Evolutionary conservation across 2,329 filamentous ascomycete genomes (phyloP).

Genomic region (Colletotrichum tabaci): DNA sequence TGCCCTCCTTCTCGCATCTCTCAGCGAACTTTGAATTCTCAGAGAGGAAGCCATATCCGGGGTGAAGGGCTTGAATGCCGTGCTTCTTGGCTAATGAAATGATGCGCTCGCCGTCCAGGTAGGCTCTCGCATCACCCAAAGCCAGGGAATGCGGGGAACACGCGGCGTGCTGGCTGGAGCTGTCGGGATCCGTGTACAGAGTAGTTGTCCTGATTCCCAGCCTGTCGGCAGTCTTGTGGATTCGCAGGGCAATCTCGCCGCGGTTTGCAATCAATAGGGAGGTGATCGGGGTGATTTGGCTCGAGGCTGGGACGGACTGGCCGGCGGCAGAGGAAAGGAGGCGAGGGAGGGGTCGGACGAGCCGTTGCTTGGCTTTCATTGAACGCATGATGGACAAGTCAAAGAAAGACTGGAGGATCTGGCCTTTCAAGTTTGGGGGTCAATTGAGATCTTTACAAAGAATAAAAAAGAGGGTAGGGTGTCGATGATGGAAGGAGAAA

Average conservation of each 20-base stretch:
- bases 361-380: constrained; percentile 66
- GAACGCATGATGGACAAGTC: constrained; percentile 64
- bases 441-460: constrained; percentile 11
- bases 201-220: constrained; percentile 95
- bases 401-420: neutral
- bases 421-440: neutral
- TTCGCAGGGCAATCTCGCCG: constrained; percentile 95
- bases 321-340: constrained; percentile 48
- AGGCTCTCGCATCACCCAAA: constrained; percentile 86
- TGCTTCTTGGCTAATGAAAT: constrained; percentile 88
- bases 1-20: constrained; percentile 88
- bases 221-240: constrained; percentile 87
- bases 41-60: constrained; percentile 95
- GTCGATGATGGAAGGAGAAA: constrained; percentile 1
- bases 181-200: constrained; percentile 94
- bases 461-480: neutral
- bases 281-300: constrained; percentile 67
- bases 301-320: constrained; percentile 34
- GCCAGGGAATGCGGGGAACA: constrained; percentile 88
- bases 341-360: constrained; percentile 61
- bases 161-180: constrained; percentile 87
- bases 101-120: constrained; percentile 94
- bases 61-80: constrained; percentile 92
- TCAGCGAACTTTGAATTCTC: constrained; percentile 94
- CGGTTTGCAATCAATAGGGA: constrained; percentile 97